Conservation (phyloP, 1,284 basidiomycete species). For the Chiua sp. region DNA sequence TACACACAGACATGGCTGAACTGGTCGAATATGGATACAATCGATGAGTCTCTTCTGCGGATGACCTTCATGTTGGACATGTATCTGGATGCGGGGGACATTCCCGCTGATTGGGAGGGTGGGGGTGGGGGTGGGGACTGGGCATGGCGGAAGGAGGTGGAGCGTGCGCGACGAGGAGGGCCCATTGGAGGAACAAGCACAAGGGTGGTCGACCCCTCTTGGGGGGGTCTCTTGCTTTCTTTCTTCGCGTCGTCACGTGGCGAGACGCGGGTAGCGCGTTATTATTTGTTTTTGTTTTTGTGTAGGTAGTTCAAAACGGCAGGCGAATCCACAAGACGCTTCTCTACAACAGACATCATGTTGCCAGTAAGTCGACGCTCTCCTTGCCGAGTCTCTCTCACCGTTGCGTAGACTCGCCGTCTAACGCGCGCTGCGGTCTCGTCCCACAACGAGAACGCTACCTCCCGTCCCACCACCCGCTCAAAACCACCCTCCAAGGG, state of each 20-base stretch:
- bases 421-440: conserved; percentile 60
- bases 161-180: conserved; percentile 37
- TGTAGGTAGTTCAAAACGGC: conserved; percentile 40
- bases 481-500: conserved; percentile 57
- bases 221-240: conserved; percentile 14
- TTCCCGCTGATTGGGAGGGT: conserved; percentile 36
- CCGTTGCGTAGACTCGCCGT: conserved; percentile 55
- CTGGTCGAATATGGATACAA: conserved; percentile 81
- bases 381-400: not conserved
- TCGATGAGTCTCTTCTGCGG: conserved; percentile 79
- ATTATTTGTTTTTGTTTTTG: conserved; percentile 40
- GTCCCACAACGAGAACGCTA: conserved; percentile 67
- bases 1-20: conserved; percentile 87
- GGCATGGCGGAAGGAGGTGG: conserved; percentile 26
- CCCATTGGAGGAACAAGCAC: conserved; percentile 19
- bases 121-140: not conserved
- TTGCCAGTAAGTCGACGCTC: conserved; percentile 29
- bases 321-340: conserved; percentile 21
- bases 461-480: conserved; percentile 60
- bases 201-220: conserved; percentile 11
- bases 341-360: conserved; percentile 35
- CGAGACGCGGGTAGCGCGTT: conserved; percentile 35
- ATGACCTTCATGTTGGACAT: conserved; percentile 85
- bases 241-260: conserved; percentile 29
- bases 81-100: conserved; percentile 66